Percentiles rank a stretch among this genome's conserved stretches.
Conservation (phyloP, 1,284 basidiomycete species). For the Marasmius tenuissimus region DNA sequence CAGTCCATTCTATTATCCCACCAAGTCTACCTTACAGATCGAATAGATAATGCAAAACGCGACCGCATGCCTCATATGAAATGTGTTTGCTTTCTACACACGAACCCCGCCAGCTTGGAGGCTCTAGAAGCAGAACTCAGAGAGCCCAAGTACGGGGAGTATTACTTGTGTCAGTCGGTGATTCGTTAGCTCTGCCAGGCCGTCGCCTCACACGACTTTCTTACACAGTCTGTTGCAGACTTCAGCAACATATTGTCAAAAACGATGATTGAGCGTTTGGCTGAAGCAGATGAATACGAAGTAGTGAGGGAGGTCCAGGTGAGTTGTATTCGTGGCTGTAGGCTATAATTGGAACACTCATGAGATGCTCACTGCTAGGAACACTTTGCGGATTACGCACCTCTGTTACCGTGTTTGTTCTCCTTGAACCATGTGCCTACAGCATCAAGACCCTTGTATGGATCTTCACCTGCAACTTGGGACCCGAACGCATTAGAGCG, state of each 20-base stretch:
- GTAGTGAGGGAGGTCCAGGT: conserved; percentile 97
- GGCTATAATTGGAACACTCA: background rate
- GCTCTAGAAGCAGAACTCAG: conserved; percentile 83
- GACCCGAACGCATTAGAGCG: conserved; percentile 76
- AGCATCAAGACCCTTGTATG: conserved; percentile 63
- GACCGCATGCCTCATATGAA: conserved; percentile 95
- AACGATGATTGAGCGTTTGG: conserved; percentile 88
- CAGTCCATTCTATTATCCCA: conserved; percentile 94
- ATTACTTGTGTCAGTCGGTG: conserved; percentile 95
- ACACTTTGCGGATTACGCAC: conserved; percentile 94
- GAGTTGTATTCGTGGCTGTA: conserved; percentile 20
- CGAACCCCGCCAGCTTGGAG: conserved; percentile 78
- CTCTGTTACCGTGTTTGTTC: conserved; percentile 85
- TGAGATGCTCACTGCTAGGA: conserved; percentile 57
- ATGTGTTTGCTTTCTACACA: conserved; percentile 92
- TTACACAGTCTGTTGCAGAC: conserved; percentile 49
- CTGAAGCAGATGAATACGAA: conserved; percentile 94
- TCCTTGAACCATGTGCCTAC: conserved; percentile 82
- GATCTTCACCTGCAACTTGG: conserved; percentile 65
- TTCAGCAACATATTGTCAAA: conserved; percentile 95
- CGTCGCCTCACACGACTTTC: conserved; percentile 15
- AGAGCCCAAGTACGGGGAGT: conserved; percentile 93
- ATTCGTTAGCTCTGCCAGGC: conserved; percentile 36
- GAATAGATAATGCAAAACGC: conserved; percentile 89
- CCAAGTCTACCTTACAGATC: conserved; percentile 97